Evolutionary conservation across 1,284 basidiomycete genomes (phyloP).

Genomic region (Ceratobasidium sp.): DNA sequence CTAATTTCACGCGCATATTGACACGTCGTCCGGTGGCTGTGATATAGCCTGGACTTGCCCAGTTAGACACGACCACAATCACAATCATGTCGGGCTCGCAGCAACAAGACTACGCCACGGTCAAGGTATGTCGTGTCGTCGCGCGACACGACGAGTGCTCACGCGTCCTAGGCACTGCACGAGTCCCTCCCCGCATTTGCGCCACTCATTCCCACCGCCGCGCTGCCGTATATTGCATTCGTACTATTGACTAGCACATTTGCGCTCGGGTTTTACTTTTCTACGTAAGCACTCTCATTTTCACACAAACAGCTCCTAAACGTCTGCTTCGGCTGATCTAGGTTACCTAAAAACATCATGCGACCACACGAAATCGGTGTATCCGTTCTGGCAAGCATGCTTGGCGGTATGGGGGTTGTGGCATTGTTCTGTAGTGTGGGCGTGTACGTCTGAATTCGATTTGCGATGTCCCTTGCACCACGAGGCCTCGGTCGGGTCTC

Average conservation of each 20-base stretch:
- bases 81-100: slow-evolving; percentile 26
- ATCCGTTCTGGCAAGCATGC: slow-evolving; percentile 72
- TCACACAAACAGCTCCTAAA: slow-evolving; percentile 41
- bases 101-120: slow-evolving; percentile 49
- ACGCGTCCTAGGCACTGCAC: slow-evolving; percentile 58
- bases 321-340: slow-evolving; percentile 48
- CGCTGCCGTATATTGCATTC: slow-evolving; percentile 78
- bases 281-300: slow-evolving; percentile 65
- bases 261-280: slow-evolving; percentile 83
- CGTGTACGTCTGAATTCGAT: slow-evolving; percentile 71
- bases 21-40: slow-evolving; percentile 30
- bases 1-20: slow-evolving; percentile 24
- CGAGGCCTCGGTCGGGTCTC: neutral
- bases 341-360: slow-evolving; percentile 72
- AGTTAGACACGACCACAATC: slow-evolving; percentile 3
- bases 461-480: neutral
- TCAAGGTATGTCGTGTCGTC: slow-evolving; percentile 51
- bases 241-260: slow-evolving; percentile 77
- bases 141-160: neutral
- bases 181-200: slow-evolving; percentile 65
- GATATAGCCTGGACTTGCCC: neutral
- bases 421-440: slow-evolving; percentile 86
- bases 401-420: slow-evolving; percentile 85
- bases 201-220: slow-evolving; percentile 67
- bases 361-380: slow-evolving; percentile 74